Base-by-base conservation (phyloP, 1,139 yeast genomes). In the Diutina rugosa region DNA sequence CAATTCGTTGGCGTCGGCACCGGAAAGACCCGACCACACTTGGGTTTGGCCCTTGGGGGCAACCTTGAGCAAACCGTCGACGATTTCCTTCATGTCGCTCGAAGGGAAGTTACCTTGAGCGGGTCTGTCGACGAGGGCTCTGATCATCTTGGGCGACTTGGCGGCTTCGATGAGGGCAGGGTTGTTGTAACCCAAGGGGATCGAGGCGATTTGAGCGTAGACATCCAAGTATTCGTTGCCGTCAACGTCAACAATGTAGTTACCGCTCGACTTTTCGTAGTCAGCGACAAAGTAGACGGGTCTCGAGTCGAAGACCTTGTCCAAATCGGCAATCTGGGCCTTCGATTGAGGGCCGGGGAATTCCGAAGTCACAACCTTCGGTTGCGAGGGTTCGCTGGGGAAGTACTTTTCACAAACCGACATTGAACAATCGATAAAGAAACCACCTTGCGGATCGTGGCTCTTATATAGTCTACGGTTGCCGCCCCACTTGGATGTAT, bases 1-100 rank as follows among this genome's bases (percentile, higher is more conserved):
- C 67, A 85, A 79, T 70, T 87, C 95, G 67, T 85, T 85, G 62
- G 95, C 95, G 67, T 87, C 93, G 38, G 91, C 87, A 59, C 95
- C 95, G 21, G 90, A 81, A 63, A 86, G 74, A 51, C 87, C 91
- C 18, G 88, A 81, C 90, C 91, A 87, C 57, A 80, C 78, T 65
- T 79, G 72, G 64, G 74, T 78, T 69, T 82, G 85, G 59, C 88
- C 89, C 66, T 80, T 80, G 62, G 91, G 91, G 56, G 90, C 90
- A 61, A 79, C 82, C 58, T 81, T 76, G 61, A 84, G 73, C 58
- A 85, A 71, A 14, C 78, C 82, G 58, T 72, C 70, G 60, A 85
- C 75, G 61, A 84, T 84, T 57, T 76, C 74, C 62, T 80, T 81
- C 61, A 77, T 77, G 63, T 86, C 90, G 56, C 68, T 69, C 59